Conservation (phyloP, 2,329 filamentous ascomycete species). For the Phaeophleospora eucalypticola region DNA sequence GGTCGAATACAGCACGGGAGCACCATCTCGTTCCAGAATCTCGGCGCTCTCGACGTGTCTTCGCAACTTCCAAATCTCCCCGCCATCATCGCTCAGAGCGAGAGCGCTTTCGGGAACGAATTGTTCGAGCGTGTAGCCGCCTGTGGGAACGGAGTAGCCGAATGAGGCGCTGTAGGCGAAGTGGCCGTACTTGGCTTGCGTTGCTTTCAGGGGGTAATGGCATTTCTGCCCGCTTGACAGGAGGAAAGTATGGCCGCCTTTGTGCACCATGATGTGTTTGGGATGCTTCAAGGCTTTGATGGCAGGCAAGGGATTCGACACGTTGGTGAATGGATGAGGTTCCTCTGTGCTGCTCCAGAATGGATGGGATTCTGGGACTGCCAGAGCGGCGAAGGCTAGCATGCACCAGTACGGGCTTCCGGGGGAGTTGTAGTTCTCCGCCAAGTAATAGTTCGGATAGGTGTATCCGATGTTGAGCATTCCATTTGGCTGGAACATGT, state of each 20-base stretch:
- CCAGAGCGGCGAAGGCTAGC: conserved; percentile 70
- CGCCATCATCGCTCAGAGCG: conserved; percentile 70
- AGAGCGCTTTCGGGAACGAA: conserved; percentile 72
- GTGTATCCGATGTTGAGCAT: conserved; percentile 73
- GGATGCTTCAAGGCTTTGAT: conserved; percentile 62
- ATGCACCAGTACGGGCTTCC: conserved; percentile 73
- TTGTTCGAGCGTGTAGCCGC: conserved; percentile 70
- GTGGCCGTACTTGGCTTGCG: conserved; percentile 75
- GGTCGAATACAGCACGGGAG: conserved; percentile 60
- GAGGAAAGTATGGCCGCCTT: conserved; percentile 71
- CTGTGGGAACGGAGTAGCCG: conserved; percentile 72
- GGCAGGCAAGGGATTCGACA: conserved; percentile 50
- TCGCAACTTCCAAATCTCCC: conserved; percentile 76
- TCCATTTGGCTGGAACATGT: conserved; percentile 71
- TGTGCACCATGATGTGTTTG: conserved; percentile 63
- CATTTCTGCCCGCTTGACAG: conserved; percentile 75
- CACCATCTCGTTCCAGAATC: conserved; percentile 54
- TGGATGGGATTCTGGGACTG: conserved; percentile 63
- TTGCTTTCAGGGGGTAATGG: conserved; percentile 75
- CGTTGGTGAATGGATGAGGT: conserved; percentile 46
- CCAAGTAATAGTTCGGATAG: conserved; percentile 77
- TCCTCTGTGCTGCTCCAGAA: conserved; percentile 72
- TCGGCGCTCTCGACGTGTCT: conserved; percentile 61
- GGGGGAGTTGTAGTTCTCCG: conserved; percentile 80
- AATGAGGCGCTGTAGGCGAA: conserved; percentile 76